These are phyloP conservation scores for Arctostaphylos glauca DNA, from an alignment of 148 eudicot genomes.

Conservation along the genomic window DNA sequence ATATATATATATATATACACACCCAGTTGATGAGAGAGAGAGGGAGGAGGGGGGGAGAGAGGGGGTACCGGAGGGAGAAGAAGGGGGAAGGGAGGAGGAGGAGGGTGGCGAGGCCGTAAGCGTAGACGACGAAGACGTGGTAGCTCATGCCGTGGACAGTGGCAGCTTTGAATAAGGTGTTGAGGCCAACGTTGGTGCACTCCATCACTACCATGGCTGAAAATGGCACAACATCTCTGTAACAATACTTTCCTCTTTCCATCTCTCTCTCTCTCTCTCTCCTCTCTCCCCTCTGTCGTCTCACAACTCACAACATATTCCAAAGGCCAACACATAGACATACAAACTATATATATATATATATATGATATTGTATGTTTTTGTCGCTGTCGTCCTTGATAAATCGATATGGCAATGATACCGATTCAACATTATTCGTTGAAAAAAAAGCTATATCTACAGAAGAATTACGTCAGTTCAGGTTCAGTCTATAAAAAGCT, in stretches of 20 bases:
- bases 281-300: neutral
- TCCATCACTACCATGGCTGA: neutral
- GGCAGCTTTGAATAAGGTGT: neutral
- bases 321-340: neutral
- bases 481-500: too few species aligned
- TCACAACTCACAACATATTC: neutral
- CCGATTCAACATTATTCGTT: too few species aligned
- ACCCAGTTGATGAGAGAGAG: neutral
- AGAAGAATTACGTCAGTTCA: too few species aligned
- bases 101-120: neutral
- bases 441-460: too few species aligned
- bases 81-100: neutral
- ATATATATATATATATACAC: constrained; percentile 23
- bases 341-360: neutral
- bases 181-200: neutral
- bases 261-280: neutral
- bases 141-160: neutral
- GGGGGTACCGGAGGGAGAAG: neutral
- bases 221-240: neutral
- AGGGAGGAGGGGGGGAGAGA: neutral
- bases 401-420: too few species aligned
- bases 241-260: neutral
- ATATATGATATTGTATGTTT: neutral
- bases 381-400: neutral
- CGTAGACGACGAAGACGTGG: constrained; percentile 8